Evolutionary conservation across 495 filamentous ascomycete genomes (phyloP), one percentile per base, ranked within the genome.

Genomic region (Barbatosphaeria neglecta): DNA sequence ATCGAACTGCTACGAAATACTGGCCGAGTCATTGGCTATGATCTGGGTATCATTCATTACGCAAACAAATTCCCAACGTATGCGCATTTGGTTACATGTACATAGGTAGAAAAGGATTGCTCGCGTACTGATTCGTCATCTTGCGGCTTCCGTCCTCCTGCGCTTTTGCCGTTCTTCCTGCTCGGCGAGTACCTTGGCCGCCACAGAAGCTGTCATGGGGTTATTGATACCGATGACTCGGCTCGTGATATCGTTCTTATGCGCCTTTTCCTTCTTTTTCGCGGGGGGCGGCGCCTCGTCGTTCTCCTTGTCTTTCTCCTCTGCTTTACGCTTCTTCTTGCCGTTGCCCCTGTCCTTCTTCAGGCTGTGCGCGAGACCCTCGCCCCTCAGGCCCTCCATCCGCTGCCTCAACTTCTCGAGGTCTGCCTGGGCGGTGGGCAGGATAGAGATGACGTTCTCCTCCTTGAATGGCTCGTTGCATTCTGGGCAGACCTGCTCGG

Each of bases 271-370:
- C 38, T 56, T 57, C 37, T 55, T 50, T 31, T 55, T 62, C 20
- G 51, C 46, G 2, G 38, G 22, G 23, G 51, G 27, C 7, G 31
- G 39, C 7, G 50, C 53, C 4, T 46, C 50, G 0, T 52, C 57
- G 39, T 52, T 51, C 8, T 49, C 50, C n/a, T 58, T 62, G 33
- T 62, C 65, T 11, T 53, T 52, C 24, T 68, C 72, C n/a, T 69
- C 72, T 0, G 60, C 65, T 51, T 70, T 76, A 17, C 70, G 66
- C 27, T 67, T 62, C 53, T 76, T 74, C 50, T 67, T 65, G 67
- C 86, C 79, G 57, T 81, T 80, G 46, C 80, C 69, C 70, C 93
- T 96, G 60, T 89, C 78, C 58, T 94, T 95, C 69, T 96, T 99
- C 33, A 97, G 66, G 7, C 83, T 85, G 60, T 99, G 92, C 16